Evolutionary conservation across 306 rosid genomes (phyloP), one percentile per base, ranked within the genome.

Genomic region (Cicer pinnatifidum): DNA sequence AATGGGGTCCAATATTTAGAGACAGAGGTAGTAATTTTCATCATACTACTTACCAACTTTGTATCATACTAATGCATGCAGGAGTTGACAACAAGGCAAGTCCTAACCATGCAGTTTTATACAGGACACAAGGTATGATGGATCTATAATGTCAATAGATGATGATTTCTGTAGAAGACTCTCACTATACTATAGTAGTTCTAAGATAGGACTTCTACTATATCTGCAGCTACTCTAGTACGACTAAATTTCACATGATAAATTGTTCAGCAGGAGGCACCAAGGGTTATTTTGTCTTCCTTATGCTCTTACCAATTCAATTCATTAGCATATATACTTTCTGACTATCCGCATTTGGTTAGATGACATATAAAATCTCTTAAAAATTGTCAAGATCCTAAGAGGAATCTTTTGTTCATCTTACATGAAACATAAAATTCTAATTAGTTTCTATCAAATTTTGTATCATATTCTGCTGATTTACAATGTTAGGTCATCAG

Each of bases 31-130:
- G 56, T 50, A 53, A 33, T 17, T 47, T 23, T 71, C 43, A 3
- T 65, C 46, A 5, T 56, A 52, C 51, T 48, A 76, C 73, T 58
- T 58, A 23, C 48, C 65, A 54, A 78, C 46, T 40, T 80, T 72
- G 39, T 65, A 75, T 46, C 75, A 61, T 50, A 65, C 67, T 71
- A 70, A 61, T 85, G 28, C 78, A 2, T 80, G 77, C 82, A 93
- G 98, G 97, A 88, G 66, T 83, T 83, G 83, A 91, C 98, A 6
- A 91, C 88, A 39, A 86, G 70, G 66, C 87, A 83, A 84, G 93
- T 93, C 79, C 86, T 93, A 72, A 88, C 88, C 44, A 93, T 91
- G 98, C 78, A 93, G 78, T 93, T 89, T 82, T 89, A 62, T 84
- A 23, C 56, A 8, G 98, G 98, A 61, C 82, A 52, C 53, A 91